These are phyloP conservation scores for Puccinia triticina DNA, from an alignment of 1,284 basidiomycete genomes.

Conservation along the genomic window DNA sequence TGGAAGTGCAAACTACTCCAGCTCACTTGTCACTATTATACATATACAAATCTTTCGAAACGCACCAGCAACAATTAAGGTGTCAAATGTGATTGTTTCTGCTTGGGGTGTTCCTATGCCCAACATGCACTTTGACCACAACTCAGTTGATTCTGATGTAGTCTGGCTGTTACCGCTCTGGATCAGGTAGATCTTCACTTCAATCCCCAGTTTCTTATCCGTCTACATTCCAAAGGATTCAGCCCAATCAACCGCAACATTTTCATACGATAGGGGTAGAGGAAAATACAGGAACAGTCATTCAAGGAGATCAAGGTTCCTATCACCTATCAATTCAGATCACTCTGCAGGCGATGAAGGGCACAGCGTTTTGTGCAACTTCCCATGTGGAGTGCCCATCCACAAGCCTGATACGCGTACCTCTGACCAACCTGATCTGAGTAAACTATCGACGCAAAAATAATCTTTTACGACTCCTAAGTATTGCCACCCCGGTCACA, in stretches of 20 bases:
- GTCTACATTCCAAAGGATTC: background rate
- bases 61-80: too few relatives aligned
- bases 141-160: background rate
- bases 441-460: background rate
- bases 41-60: background rate
- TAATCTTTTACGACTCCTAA: background rate
- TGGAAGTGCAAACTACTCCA: background rate
- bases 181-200: background rate
- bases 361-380: background rate
- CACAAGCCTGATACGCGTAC: conserved; percentile 12
- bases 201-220: background rate
- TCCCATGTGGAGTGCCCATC: conserved; percentile 1
- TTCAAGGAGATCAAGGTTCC: background rate
- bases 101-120: conserved; percentile 1
- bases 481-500: background rate
- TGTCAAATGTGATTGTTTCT: background rate
- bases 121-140: background rate
- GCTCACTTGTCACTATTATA: background rate
- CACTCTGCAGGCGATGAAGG: background rate
- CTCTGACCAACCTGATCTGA: background rate
- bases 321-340: background rate
- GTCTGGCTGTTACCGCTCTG: background rate
- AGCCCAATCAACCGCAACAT: background rate
- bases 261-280: background rate
- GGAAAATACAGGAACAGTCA: background rate